Percentiles rank a stretch among this genome's conserved stretches.
Conservation (phyloP, 768 basidiomycete genomes). For the Xanthoconium purpureum region DNA sequence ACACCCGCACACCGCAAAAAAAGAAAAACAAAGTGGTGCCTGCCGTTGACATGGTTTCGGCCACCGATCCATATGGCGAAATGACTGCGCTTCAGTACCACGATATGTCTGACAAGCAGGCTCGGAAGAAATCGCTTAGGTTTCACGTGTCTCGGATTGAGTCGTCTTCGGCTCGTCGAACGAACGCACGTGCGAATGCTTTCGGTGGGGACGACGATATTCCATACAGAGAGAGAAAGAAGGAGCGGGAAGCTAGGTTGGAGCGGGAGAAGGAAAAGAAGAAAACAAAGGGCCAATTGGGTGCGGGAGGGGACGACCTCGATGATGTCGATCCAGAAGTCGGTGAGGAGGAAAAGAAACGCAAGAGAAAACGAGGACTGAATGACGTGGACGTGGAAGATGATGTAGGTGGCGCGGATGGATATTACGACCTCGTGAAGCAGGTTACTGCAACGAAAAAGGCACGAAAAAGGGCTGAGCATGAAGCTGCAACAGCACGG, state of each 20-base stretch:
- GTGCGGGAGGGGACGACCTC: conserved; percentile 64
- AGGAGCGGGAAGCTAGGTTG: conserved; percentile 54
- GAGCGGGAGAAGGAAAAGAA: conserved; percentile 43
- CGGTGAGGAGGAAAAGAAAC: conserved; percentile 32
- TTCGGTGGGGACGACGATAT: conserved; percentile 93
- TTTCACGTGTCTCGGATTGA: conserved; percentile 95
- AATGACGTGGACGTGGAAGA: conserved; percentile 41
- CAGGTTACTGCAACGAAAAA: conserved; percentile 67
- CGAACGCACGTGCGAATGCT: conserved; percentile 65
- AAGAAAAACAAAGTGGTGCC: conserved; percentile 16
- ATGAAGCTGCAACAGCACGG: conserved; percentile 66
- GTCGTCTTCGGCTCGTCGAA: conserved; percentile 69
- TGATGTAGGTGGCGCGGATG: conserved; percentile 53
- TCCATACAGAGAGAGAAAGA: conserved; percentile 77
- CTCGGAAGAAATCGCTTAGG: conserved; percentile 76
- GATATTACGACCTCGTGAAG: conserved; percentile 91
- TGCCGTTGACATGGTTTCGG: conserved; percentile 5
- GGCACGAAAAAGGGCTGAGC: conserved; percentile 74
- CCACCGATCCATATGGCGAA: conserved; percentile 64
- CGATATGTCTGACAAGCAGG: conserved; percentile 81
- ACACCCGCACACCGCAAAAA: conserved; percentile 21
- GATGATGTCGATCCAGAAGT: conserved; percentile 53
- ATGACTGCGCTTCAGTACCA: conserved; percentile 59
- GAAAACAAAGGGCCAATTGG: conserved; percentile 33
- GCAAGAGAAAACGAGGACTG: conserved; percentile 37